Conservation (phyloP, 208 protist species). For the Leishmania tarentolae region DNA sequence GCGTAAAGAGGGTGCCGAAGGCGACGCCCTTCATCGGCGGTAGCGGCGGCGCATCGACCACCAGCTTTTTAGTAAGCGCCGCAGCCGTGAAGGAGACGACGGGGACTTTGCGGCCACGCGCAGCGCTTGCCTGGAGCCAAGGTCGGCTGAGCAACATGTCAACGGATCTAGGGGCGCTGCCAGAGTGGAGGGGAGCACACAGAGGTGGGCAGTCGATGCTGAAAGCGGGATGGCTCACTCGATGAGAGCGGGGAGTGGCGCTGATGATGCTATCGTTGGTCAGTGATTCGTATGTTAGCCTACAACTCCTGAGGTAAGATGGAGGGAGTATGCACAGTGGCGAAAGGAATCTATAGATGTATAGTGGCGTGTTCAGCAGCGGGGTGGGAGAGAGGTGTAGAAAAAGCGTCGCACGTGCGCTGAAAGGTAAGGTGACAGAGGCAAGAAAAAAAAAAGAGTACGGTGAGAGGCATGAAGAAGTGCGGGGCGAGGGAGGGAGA, state of each 20-base stretch:
- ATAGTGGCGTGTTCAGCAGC: background rate
- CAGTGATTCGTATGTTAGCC: background rate
- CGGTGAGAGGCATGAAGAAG: too few relatives aligned
- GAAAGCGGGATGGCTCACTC: background rate
- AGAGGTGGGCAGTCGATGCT: background rate
- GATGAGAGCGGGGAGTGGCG: too few relatives aligned
- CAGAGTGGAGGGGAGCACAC: background rate
- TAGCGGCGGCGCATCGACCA: slow-evolving; percentile 53
- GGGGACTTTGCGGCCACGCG: background rate
- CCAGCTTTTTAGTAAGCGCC: slow-evolving; percentile 32
- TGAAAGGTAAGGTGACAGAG: background rate
- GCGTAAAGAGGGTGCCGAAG: slow-evolving; percentile 95
- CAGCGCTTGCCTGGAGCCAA: background rate
- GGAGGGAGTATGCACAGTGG: background rate
- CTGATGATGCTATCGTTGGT: too few relatives aligned
- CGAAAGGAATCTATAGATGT: background rate
- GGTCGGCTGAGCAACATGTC: slow-evolving; percentile 17
- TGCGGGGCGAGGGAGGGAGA: too few relatives aligned
- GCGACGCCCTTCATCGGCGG: slow-evolving; percentile 53
- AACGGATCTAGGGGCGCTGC: background rate
- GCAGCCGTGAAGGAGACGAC: slow-evolving; percentile 29
- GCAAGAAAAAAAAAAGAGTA: background rate
- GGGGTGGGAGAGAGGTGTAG: too few relatives aligned
- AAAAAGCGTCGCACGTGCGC: background rate
- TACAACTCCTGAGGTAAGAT: background rate